Evolutionary conservation across 1,284 basidiomycete species (phyloP).

Genomic region (Marasmius fiardii): DNA sequence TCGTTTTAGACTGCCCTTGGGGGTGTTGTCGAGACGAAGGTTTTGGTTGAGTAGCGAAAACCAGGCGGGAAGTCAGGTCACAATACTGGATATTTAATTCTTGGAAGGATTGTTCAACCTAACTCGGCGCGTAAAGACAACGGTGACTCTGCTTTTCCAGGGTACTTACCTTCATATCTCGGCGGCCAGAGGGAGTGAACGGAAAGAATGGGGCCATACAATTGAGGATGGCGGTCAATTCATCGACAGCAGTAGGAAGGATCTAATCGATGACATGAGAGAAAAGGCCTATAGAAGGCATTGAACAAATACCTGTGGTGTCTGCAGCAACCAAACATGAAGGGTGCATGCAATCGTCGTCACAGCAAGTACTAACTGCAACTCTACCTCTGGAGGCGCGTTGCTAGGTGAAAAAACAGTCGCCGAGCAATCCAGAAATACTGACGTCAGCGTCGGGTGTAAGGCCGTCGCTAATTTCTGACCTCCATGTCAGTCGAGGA

Average conservation of each 20-base stretch:
- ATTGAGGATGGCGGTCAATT: conserved; percentile 58
- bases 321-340: conserved; percentile 59
- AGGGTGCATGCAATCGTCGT: conserved; percentile 62
- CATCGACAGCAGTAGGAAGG: conserved; percentile 21
- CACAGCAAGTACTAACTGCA: conserved; percentile 61
- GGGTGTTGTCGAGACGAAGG: conserved; percentile 12
- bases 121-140: conserved; percentile 9
- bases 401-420: conserved; percentile 68
- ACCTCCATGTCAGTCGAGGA: neutral
- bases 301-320: conserved; percentile 14
- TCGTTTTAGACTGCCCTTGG: neutral
- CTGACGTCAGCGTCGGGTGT: conserved; percentile 73
- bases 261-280: neutral
- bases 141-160: neutral
- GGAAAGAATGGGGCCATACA: conserved; percentile 86
- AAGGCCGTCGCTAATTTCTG: conserved; percentile 54
- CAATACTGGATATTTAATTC: conserved; percentile 75
- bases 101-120: conserved; percentile 64
- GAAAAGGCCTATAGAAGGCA: neutral
- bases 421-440: conserved; percentile 85
- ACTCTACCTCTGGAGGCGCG: conserved; percentile 53
- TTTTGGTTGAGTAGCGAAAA: conserved; percentile 37
- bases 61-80: conserved; percentile 66
- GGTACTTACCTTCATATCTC: conserved; percentile 53
- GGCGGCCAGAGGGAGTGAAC: conserved; percentile 45